Evolutionary conservation across 306 rosid species (phyloP).

Genomic region (Fagus sylvatica): DNA sequence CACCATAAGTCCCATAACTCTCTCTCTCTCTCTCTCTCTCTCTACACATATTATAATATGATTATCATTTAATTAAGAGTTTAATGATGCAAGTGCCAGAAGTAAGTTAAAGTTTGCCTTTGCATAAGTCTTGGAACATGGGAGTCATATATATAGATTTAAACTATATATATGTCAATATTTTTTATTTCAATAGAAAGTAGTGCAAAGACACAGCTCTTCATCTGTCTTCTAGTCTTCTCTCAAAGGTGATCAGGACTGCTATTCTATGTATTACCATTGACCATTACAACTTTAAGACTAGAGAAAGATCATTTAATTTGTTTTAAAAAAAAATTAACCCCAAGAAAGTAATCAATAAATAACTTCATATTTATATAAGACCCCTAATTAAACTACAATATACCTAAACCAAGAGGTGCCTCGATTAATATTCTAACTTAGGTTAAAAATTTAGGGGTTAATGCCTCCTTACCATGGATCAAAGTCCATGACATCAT

Average conservation of each 20-base stretch:
- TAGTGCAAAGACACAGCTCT: conserved; percentile 10
- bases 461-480: conserved; percentile 21
- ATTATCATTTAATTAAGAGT: conserved; percentile 1
- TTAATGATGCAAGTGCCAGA: conserved; percentile 20
- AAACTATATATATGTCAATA: background rate
- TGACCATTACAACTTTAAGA: background rate
- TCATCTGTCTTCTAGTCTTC: background rate
- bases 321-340: too few species aligned
- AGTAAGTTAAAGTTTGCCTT: conserved; percentile 10
- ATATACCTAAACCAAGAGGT: conserved; percentile 30
- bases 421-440: conserved; percentile 20
- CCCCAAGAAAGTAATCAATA: too few species aligned
- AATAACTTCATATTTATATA: background rate
- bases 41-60: background rate
- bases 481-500: conserved; percentile 17
- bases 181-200: conserved; percentile 2
- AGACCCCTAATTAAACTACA: background rate
- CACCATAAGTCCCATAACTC: background rate
- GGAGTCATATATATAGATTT: background rate
- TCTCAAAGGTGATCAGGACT: background rate
- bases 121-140: conserved; percentile 14
- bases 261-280: background rate
- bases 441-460: conserved; percentile 15
- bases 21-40: background rate
- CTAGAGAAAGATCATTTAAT: background rate